phyloP scores from a whole-genome alignment of 331 rosid genomes.

The Malus hybrid region DNA sequence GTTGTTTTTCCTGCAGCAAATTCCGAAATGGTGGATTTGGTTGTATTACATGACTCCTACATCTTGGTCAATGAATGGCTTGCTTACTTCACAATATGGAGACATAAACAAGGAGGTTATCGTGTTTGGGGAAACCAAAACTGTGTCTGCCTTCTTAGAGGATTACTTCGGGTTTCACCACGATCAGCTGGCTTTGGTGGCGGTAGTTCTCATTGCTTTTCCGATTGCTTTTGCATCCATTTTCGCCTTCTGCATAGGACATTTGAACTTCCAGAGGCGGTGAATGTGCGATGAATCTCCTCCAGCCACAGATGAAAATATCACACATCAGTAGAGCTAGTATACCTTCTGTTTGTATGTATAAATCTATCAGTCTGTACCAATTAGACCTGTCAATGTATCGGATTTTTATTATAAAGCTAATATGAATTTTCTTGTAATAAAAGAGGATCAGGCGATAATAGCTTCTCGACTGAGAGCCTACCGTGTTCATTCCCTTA shows the following conservation, averaged over 20 bases:
- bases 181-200: constrained; percentile 21
- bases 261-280: constrained; percentile 25
- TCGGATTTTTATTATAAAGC: too few relatives aligned
- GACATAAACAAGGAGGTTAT: constrained; percentile 21
- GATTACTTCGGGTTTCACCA: constrained; percentile 29
- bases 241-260: constrained; percentile 15
- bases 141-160: constrained; percentile 16
- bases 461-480: too few relatives aligned
- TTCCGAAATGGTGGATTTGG: constrained; percentile 44
- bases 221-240: constrained; percentile 16
- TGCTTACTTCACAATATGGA: constrained; percentile 40
- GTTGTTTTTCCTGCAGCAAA: constrained; percentile 14
- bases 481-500: too few relatives aligned
- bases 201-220: constrained; percentile 15
- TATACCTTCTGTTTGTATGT: background rate
- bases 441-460: too few relatives aligned
- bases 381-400: too few relatives aligned
- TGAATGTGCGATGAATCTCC: background rate
- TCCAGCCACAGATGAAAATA: background rate
- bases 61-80: constrained; percentile 27
- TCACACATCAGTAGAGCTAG: background rate
- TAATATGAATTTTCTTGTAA: too few relatives aligned
- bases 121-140: constrained; percentile 17
- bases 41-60: constrained; percentile 19
- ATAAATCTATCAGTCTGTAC: background rate